Evolutionary conservation across 2,329 filamentous ascomycete species (phyloP), one percentile per base, ranked within the genome.

Genomic region (Calonectria fujianensis): DNA sequence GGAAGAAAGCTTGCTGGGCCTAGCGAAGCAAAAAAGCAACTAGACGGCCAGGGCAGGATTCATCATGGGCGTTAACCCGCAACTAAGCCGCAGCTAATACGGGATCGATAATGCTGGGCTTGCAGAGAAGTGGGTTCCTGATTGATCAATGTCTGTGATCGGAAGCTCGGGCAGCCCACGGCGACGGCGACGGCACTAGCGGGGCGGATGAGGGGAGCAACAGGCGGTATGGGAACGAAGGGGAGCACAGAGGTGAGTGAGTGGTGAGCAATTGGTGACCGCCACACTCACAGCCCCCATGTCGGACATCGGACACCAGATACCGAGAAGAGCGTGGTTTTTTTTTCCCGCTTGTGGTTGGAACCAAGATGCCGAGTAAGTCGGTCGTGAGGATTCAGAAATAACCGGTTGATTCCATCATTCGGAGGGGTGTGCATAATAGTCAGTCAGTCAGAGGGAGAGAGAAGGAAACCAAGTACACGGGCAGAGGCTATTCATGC

Each of bases 231-330:
- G 54, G 14, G 54, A 20, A 11, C 9, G 6, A 8, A n/a, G 41
- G 41, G 41, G 41, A 48, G 41, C 41, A 48, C 54, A 39, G 10
- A 65, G 61, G 61, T 50, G 61, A 50, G 61, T 32, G 41, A 11
- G 39, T 35, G 29, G 61, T 65, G 37, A 65, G 61, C 35, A 39
- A 61, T 32, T 35, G 51, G 66, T 59, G 66, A 54, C 66, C 48
- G 48, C 37, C 37, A 61, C 61, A 64, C 10, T 37, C 45, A 37
- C 57, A 39, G 61, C 61, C 35, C 63, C 74, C 68, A 59, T 69
- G 69, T 29, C 70, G 74, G 75, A 76, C 37, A 80, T 29, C 70
- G 74, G 75, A 76, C 37, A 80, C 75, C n/a, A 74, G 75, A 75
- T 31, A 70, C 76, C 77, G 74, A 70, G 59, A 69, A 67, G 68